Conservation (phyloP, 768 basidiomycete species). For the Lactarius akahatsu region DNA sequence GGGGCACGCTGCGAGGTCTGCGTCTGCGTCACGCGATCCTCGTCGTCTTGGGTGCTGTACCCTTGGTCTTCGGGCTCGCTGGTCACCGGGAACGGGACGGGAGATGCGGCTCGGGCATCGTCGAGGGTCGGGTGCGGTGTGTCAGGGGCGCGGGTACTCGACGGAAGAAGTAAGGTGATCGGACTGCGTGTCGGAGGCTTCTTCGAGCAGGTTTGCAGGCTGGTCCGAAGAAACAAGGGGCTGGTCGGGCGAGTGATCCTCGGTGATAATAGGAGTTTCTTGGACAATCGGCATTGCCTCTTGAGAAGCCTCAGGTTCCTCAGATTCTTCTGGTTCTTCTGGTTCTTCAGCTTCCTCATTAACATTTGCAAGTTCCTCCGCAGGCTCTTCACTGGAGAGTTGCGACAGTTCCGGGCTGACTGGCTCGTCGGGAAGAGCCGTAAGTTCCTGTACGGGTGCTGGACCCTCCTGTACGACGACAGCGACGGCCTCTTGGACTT, state of each 20-base stretch:
- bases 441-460: not conserved
- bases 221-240: slow-evolving; percentile 1
- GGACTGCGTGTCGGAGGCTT: slow-evolving; percentile 21
- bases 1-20: not conserved
- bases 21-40: slow-evolving; percentile 17
- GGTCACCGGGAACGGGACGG: slow-evolving; percentile 20
- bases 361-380: slow-evolving; percentile 1
- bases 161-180: slow-evolving; percentile 23
- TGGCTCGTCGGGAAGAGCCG: slow-evolving; percentile 6
- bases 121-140: slow-evolving; percentile 21
- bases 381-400: slow-evolving; percentile 14
- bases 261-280: not conserved
- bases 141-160: slow-evolving; percentile 19
- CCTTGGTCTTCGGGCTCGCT: slow-evolving; percentile 27
- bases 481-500: slow-evolving; percentile 2
- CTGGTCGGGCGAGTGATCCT: slow-evolving; percentile 16
- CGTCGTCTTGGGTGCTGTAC: slow-evolving; percentile 28
- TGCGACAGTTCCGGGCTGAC: slow-evolving; percentile 8
- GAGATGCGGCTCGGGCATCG: slow-evolving; percentile 7
- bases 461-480: slow-evolving; percentile 13
- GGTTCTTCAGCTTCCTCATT: slow-evolving; percentile 6
- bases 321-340: not conserved
- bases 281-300: slow-evolving; percentile 4
- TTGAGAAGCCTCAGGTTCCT: not conserved
- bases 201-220: slow-evolving; percentile 1